Evolutionary conservation across 202 grass and related monocot species (phyloP).

Genomic region (Sporobolus alterniflorus): DNA sequence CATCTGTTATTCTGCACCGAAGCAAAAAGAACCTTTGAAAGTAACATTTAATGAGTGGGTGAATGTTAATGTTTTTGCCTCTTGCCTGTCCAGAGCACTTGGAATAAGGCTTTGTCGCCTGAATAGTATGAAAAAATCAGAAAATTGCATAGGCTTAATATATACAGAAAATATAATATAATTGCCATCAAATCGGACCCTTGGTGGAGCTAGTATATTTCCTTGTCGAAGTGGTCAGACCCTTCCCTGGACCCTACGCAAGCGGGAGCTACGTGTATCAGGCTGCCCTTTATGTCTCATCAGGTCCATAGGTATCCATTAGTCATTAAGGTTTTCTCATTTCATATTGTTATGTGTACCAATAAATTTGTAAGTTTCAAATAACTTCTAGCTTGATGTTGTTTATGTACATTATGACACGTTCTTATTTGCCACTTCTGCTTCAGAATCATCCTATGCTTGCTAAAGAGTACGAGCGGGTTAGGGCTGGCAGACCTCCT

Average conservation of each 20-base stretch:
- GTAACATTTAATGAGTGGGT: too few species aligned
- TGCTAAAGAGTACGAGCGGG: constrained; percentile 93
- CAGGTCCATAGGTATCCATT: not conserved
- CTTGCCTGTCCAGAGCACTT: not conserved
- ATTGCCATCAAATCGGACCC: not conserved
- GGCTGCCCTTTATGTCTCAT: not conserved
- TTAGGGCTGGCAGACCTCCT: constrained; percentile 92
- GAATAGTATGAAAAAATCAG: not conserved
- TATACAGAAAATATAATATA: not conserved
- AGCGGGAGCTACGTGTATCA: too few species aligned
- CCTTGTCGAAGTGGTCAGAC: too few species aligned
- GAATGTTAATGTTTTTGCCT: not conserved
- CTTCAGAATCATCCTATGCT: constrained; percentile 95
- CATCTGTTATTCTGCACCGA: not conserved
- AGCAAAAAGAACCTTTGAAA: not conserved
- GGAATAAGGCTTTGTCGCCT: not conserved
- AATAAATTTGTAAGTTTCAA: not conserved
- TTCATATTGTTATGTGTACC: not conserved
- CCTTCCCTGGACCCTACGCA: too few species aligned
- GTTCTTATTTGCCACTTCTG: constrained; percentile 34
- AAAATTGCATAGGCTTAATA: not conserved
- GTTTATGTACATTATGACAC: constrained; percentile 10
- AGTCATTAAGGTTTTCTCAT: too few species aligned
- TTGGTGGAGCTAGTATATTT: not conserved
- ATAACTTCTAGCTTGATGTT: constrained; percentile 1